phyloP scores from a whole-genome alignment of 2,329 filamentous ascomycete genomes.

The Mariannaea sp. region DNA sequence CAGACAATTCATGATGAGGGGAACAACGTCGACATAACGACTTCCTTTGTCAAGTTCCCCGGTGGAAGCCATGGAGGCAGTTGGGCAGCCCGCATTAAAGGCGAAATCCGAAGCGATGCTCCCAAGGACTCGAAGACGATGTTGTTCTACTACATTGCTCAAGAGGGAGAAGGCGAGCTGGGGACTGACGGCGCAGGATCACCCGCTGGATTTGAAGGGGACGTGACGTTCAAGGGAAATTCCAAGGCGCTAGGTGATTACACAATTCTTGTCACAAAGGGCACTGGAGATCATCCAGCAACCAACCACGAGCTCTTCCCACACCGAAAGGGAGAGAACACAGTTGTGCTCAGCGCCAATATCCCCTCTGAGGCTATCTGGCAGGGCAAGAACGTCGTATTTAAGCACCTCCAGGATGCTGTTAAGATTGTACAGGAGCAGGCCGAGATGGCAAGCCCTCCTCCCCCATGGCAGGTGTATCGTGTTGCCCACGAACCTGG shows the following conservation, averaged over 20 bases:
- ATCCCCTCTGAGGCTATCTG: conserved; percentile 73
- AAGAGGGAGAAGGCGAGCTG: conserved; percentile 75
- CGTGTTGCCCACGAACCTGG: conserved; percentile 73
- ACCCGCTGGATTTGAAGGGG: conserved; percentile 56
- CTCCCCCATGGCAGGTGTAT: conserved; percentile 84
- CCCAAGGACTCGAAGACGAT: conserved; percentile 72
- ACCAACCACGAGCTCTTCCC: conserved; percentile 69
- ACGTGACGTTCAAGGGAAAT: conserved; percentile 72
- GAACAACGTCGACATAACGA: conserved; percentile 89
- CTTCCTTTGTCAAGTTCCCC: conserved; percentile 90
- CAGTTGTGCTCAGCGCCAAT: conserved; percentile 73
- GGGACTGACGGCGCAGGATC: conserved; percentile 60
- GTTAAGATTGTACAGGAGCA: conserved; percentile 56
- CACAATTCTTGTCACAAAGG: conserved; percentile 75
- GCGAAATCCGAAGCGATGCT: conserved; percentile 72
- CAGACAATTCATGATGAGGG: conserved; percentile 90
- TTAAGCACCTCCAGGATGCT: conserved; percentile 57
- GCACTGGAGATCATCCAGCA: conserved; percentile 64
- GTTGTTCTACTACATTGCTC: conserved; percentile 78
- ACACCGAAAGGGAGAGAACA: conserved; percentile 74
- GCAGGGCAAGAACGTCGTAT: conserved; percentile 74
- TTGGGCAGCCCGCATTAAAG: conserved; percentile 90
- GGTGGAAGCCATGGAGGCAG: conserved; percentile 84
- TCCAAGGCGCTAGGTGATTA: conserved; percentile 78
- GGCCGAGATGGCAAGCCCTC: conserved; percentile 66